Percentiles rank a stretch among this genome's conserved stretches.
Conservation (phyloP, 2,329 filamentous ascomycete genomes). For the Fusarium staphyleae region DNA sequence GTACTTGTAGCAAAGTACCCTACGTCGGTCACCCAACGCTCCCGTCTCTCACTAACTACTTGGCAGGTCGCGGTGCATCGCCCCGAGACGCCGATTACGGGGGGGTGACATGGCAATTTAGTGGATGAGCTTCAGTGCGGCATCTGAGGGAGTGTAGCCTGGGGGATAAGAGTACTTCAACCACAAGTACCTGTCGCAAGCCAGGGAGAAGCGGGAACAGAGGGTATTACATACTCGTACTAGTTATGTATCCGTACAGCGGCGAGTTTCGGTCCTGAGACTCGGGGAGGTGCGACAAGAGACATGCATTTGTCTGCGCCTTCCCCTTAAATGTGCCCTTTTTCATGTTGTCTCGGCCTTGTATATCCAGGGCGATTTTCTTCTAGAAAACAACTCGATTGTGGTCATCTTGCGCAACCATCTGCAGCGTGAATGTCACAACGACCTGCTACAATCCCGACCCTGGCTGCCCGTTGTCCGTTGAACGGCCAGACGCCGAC, state of each 20-base stretch:
- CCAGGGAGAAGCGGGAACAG: constrained; percentile 7
- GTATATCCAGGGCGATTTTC: neutral
- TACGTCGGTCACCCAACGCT: neutral
- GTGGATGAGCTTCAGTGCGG: constrained; percentile 6
- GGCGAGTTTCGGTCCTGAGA: constrained; percentile 3
- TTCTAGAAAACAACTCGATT: constrained; percentile 5
- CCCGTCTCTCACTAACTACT: no score
- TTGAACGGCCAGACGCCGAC: constrained; percentile 34
- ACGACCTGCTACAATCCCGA: constrained; percentile 11
- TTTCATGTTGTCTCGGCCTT: neutral
- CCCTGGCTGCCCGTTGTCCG: constrained; percentile 35
- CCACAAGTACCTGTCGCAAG: constrained; percentile 19
- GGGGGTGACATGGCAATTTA: neutral
- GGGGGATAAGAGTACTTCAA: no score
- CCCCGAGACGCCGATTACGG: constrained; percentile 7
- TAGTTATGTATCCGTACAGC: constrained; percentile 9
- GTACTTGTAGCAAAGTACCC: constrained; percentile 21
- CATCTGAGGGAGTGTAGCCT: neutral
- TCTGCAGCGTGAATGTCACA: constrained; percentile 7
- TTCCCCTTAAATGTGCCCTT: neutral
- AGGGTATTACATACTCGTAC: constrained; percentile 16
- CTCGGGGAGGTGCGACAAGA: constrained; percentile 11
- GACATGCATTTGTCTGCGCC: constrained; percentile 19
- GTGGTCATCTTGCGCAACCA: constrained; percentile 4
- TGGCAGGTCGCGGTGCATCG: constrained; percentile 7